Evolutionary conservation across 371 early-diverging fungal genomes (phyloP).

Genomic region (Mucor plumbeus): DNA sequence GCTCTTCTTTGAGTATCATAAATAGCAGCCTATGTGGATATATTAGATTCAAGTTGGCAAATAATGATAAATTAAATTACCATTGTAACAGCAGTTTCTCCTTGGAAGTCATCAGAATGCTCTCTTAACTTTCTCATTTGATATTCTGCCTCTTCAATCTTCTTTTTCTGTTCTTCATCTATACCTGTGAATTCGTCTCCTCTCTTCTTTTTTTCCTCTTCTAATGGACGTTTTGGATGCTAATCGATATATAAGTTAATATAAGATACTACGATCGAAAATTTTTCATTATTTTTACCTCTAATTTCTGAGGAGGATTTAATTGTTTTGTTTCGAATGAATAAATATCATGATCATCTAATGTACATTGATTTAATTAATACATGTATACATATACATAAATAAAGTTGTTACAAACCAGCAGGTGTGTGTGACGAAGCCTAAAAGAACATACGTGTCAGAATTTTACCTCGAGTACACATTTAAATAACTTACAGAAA

Average conservation of each 20-base stretch:
- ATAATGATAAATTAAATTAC: constrained; percentile 16
- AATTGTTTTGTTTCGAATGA: constrained; percentile 78
- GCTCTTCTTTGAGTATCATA: constrained; percentile 72
- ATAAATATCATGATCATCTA: constrained; percentile 83
- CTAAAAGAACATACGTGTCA: constrained; percentile 23
- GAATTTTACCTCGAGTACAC: not conserved
- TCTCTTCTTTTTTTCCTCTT: constrained; percentile 63
- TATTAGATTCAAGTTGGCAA: not conserved
- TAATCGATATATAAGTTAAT: constrained; percentile 17
- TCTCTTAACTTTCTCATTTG: constrained; percentile 46
- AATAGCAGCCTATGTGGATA: constrained; percentile 38
- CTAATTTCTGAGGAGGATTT: constrained; percentile 62
- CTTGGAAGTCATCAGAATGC: constrained; percentile 19
- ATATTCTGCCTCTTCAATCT: constrained; percentile 62
- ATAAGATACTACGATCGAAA: not conserved
- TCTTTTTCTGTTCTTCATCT: constrained; percentile 56
- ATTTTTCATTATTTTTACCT: constrained; percentile 35
- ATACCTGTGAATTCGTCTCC: constrained; percentile 60
- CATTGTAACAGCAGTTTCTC: constrained; percentile 39
- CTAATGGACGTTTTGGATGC: constrained; percentile 60
- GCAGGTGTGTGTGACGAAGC: constrained; percentile 45
- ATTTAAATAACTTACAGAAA: constrained; percentile 57
- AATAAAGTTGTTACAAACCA: constrained; percentile 25
- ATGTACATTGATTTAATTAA: not conserved
- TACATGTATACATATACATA: not conserved